Evolutionary conservation across 495 filamentous ascomycete species (phyloP), one percentile per base, ranked within the genome.

Genomic region (Neurospora terricola): DNA sequence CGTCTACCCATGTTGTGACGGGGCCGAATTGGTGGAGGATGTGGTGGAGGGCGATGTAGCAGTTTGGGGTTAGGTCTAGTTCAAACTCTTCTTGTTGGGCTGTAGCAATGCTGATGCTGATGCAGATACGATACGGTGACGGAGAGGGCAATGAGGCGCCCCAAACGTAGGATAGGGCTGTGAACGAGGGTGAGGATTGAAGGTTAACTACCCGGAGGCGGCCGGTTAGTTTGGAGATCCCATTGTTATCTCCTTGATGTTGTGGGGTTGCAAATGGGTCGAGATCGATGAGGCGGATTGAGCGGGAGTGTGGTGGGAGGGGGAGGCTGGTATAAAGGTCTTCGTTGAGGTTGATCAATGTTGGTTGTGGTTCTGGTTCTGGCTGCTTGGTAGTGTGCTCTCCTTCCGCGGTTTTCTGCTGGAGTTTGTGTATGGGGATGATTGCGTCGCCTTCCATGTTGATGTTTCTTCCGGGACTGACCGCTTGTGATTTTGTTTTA

Each of bases 1-100:
- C 72, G 54, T 84, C 82, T 37, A 81, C 74, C 80, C 80, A 82
- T 6, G 7, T 37, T 1, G 36, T 37, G 0, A 37, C 36, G 1
- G 36, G 6, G 0, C 36, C 36, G 6, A 37, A 37, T 7, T 37
- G 6, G 36, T 37, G 7, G 6, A 6, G 36, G 36, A 82, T 34
- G 14, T 42, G 40, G 12, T 2, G 5, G 0, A 76, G 72, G 5
- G 74, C 72, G 4, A 30, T 21, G 68, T 69, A 43, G 42, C 74
- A 76, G 36, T 71, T 75, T n/a, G 69, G n/a, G 9, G 73, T 75
- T 16, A 72, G 70, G 1, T 70, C 70, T 11, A 72, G 34, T 5
- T 73, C 23, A 6, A 42, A 34, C 0, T 0, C 0, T 5, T 34
- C 30, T 34, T 34, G 34, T 5, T 5, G 34, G 34, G 34, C 34